A percentile compares a stretch with the other conserved stretches of the same genome.
These are phyloP conservation scores for Phialocephala sp. DNA, from an alignment of 2,329 filamentous ascomycete species.

Conservation along the genomic window DNA sequence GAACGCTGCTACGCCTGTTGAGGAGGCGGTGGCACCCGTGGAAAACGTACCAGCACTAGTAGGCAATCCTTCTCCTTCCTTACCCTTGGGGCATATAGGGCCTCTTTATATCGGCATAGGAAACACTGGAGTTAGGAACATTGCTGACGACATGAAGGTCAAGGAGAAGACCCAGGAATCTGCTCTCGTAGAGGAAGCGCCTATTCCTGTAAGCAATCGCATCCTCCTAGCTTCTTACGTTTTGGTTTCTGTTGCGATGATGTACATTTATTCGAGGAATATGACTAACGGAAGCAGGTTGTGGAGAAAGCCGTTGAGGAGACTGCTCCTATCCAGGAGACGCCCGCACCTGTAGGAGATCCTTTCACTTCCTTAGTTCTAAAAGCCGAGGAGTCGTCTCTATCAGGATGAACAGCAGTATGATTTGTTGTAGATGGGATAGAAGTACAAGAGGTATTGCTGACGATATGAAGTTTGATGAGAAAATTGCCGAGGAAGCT, in stretches of 20 bases:
- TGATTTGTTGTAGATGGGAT: no score
- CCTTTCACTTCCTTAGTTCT: no score
- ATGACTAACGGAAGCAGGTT: neutral
- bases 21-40: neutral
- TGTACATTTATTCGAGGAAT: no score
- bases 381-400: no score
- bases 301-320: constrained; percentile 3
- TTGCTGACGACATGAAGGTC: neutral
- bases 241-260: neutral
- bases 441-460: no score
- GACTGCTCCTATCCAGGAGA: neutral
- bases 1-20: neutral
- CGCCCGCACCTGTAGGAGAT: neutral
- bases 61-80: neutral
- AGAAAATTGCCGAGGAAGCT: neutral
- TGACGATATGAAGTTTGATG: no score
- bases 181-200: neutral
- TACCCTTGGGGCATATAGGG: no score
- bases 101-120: no score
- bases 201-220: neutral
- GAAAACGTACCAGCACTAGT: neutral
- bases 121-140: neutral
- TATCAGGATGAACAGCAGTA: no score
- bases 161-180: neutral
- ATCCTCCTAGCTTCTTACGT: neutral